Evolutionary conservation across 495 filamentous ascomycete species (phyloP).

Genomic region (Penicillium malachiteum): DNA sequence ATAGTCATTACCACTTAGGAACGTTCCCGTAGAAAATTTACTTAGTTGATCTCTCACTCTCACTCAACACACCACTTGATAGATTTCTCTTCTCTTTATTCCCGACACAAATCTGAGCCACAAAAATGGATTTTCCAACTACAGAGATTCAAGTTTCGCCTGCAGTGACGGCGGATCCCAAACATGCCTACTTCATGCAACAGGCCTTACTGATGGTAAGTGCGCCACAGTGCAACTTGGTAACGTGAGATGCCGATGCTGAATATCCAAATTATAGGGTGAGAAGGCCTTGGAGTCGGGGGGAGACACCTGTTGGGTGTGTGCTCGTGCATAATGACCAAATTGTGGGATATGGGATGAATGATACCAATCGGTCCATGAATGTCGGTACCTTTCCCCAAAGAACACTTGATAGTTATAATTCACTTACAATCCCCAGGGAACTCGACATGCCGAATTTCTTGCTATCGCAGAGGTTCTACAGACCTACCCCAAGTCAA

Average conservation of each 20-base stretch:
- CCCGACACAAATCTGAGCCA: neutral
- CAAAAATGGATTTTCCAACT: neutral
- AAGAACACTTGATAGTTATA: neutral
- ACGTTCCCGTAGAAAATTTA: slow-evolving; percentile 1
- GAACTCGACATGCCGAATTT: slow-evolving; percentile 93
- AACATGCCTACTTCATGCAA: slow-evolving; percentile 64
- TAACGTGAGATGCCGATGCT: neutral
- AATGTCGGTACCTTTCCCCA: slow-evolving; percentile 48
- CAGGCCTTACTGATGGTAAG: slow-evolving; percentile 68
- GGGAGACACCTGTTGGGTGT: slow-evolving; percentile 95
- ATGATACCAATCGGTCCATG: slow-evolving; percentile 87
- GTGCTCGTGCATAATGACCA: slow-evolving; percentile 75
- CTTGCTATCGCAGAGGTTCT: slow-evolving; percentile 72
- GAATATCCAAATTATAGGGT: slow-evolving; percentile 51
- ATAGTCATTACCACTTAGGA: neutral
- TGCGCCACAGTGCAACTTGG: neutral
- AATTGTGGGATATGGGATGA: slow-evolving; percentile 86
- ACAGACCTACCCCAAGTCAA: slow-evolving; percentile 50
- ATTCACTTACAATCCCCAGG: slow-evolving; percentile 45
- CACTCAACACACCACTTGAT: neutral
- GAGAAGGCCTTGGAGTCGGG: slow-evolving; percentile 74
- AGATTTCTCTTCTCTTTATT: neutral
- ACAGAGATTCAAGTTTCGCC: slow-evolving; percentile 2
- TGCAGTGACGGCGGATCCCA: slow-evolving; percentile 15
- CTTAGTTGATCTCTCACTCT: neutral